phyloP scores from a whole-genome alignment of 208 protist species.

The Entamoeba invadens region DNA sequence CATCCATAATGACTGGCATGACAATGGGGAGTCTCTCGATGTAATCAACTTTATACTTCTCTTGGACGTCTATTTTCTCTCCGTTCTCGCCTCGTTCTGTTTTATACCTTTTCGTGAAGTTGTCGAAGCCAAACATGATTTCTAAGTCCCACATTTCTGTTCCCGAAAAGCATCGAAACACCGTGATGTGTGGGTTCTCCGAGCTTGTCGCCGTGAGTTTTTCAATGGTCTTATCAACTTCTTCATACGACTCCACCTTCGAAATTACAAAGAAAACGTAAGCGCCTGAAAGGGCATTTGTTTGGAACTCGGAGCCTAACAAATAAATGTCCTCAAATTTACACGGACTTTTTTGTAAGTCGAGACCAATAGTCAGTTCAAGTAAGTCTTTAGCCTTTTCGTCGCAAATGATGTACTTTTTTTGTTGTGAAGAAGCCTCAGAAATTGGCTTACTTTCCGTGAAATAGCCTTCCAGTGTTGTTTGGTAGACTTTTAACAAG shows the following conservation, averaged over 20 bases:
- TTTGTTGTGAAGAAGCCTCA: no score
- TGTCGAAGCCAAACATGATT: background rate
- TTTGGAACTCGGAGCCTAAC: background rate
- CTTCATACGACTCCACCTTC: background rate
- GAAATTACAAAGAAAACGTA: no score
- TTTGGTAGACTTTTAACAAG: background rate
- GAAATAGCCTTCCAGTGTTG: background rate
- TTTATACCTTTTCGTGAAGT: background rate
- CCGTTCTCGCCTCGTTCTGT: no score
- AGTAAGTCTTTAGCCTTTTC: background rate
- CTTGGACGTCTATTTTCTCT: no score
- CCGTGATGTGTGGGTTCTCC: background rate
- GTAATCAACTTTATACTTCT: no score
- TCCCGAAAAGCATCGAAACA: background rate
- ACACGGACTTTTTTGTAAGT: background rate
- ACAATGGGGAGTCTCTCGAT: background rate
- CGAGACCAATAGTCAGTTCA: background rate
- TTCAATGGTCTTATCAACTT: background rate
- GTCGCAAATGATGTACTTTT: background rate
- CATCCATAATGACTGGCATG: background rate
- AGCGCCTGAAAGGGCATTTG: background rate
- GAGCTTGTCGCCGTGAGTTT: background rate
- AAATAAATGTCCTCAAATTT: background rate
- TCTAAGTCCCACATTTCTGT: background rate
- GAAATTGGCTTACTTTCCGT: background rate